Base-by-base conservation (phyloP, 495 filamentous ascomycete genomes). In the Viridothelium virens region DNA sequence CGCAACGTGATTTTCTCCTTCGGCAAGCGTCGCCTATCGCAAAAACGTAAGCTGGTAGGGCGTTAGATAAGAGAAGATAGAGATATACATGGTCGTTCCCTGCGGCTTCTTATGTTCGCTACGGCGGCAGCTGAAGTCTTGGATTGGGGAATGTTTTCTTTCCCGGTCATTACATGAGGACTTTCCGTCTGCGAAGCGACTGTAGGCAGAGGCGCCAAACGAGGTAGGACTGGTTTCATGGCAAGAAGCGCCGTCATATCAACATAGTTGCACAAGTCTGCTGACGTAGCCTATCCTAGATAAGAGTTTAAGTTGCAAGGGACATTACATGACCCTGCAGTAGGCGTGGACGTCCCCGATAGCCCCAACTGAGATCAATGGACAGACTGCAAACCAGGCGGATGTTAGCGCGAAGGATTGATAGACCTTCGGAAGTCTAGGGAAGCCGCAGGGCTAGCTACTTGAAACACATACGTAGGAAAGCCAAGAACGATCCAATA, bases 1-100 rank as follows among this genome's bases (percentile, higher is more conserved):
- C 91, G 79, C 94, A 98, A 71, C 91, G 88, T 71, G 87, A 91
- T 76, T 92, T 91, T 73, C 92, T 82, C 76, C 85, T 84, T 65
- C 91, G 81, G 78, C 94, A 98, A 50, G 89, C 87, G 80, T 93
- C 90, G 76, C 86, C 88, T 37, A 69, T 33, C 4, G 37, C 61
- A 14, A 14, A 36, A 9, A 36, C 9, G 53, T 59, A 31, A 59
- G 61, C 31, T 10, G 2, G 33, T 63, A 16, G 33, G 6, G 25
- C 3, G 6, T 2, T 33, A 10, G 12, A 33, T 9, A n/a, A n/a
- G 25, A n/a, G 61, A 41, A 9, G 10, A 10, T 2, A 4, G 3
- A 9, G 33, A 63, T 5, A 6, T n/a, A 61, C 74, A 76, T 62
- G 74, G 74, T 46, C 74, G 44, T 66, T 76, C 74, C 47, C 72